phyloP scores from a whole-genome alignment of 139 green algal species.

The Micromonas commoda region DNA sequence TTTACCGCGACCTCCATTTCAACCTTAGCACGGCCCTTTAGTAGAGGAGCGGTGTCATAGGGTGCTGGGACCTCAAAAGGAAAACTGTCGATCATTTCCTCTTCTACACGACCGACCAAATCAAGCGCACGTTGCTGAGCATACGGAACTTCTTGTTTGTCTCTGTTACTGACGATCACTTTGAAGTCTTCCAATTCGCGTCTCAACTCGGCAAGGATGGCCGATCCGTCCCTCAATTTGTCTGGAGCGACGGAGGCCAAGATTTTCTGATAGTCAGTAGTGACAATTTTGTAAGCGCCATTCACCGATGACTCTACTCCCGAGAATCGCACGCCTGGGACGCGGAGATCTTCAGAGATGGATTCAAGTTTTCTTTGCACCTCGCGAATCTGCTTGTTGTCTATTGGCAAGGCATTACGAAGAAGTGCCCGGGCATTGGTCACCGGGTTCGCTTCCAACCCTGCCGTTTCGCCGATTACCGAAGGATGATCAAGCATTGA shows the following conservation, averaged over 20 bases:
- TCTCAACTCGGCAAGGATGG: constrained; percentile 18
- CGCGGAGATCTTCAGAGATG: constrained; percentile 78
- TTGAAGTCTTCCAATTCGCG: constrained; percentile 20
- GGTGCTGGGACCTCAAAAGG: constrained; percentile 60
- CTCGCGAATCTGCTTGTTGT: constrained; percentile 80
- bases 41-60: constrained; percentile 75
- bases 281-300: constrained; percentile 21
- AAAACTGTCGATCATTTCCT: constrained; percentile 34
- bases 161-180: constrained; percentile 24
- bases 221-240: constrained; percentile 3
- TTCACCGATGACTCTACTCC: constrained; percentile 21
- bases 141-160: constrained; percentile 38
- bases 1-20: constrained; percentile 76
- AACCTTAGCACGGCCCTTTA: constrained; percentile 88
- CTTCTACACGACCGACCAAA: constrained; percentile 33
- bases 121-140: constrained; percentile 27
- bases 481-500: too few relatives aligned
- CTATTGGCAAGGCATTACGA: constrained; percentile 87
- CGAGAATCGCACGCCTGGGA: constrained; percentile 56
- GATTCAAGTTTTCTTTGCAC: constrained; percentile 81
- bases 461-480: constrained; percentile 2
- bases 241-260: constrained; percentile 1
- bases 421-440: constrained; percentile 80
- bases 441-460: constrained; percentile 16
- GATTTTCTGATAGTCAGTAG: constrained; percentile 23